Evolutionary conservation across 176 grass and related monocot species (phyloP), one percentile per base, ranked within the genome.

Genomic region (Avena eriantha): DNA sequence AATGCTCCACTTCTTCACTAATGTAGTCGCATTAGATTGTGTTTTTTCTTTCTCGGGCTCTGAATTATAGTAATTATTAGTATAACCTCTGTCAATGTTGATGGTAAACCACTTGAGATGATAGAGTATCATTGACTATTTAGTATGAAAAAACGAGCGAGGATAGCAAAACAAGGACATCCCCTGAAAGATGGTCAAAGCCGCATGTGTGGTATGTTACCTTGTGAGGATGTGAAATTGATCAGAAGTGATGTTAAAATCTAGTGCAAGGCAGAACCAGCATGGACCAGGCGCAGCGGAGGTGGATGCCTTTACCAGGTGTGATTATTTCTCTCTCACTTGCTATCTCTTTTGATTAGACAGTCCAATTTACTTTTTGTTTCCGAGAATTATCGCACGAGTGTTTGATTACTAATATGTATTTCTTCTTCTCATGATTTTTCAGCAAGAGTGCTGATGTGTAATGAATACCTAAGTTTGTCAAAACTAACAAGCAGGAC

Each of bases 141-240:
- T 71, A 92, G 93, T 81, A 60, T 34, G 41, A 81, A 31, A 66
- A 85, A 95, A 84, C 73, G 82, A 76, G 54, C 72, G 26, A 88
- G 93, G 59, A 80, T 95, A 60, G 74, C 79, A 26, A 82, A 90
- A 81, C 49, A n/a, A 88, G 93, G 90, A 65, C 85, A 87, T 31
- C 90, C 93, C 70, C 73, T 95, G 78, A 92, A 92, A 86, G 93
- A 92, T 70, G 85, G 93, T 56, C 87, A 90, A 92, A 70, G 80
- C 68, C 93, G 93, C 34, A 85, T 95, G 81, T 78, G 61, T 57
- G 93, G 93, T 95, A 90, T 53, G 84, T 35, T 70, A 66, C 21
- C 79, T 58, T 90, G 39, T 78, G 35, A 35, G 35, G 68, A 31
- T 57, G 7, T 15, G 15, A 4, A 24, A 6, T 55, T 82, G 48